Conservation (phyloP, 208 protist species). For the Trichomonas tenax region DNA sequence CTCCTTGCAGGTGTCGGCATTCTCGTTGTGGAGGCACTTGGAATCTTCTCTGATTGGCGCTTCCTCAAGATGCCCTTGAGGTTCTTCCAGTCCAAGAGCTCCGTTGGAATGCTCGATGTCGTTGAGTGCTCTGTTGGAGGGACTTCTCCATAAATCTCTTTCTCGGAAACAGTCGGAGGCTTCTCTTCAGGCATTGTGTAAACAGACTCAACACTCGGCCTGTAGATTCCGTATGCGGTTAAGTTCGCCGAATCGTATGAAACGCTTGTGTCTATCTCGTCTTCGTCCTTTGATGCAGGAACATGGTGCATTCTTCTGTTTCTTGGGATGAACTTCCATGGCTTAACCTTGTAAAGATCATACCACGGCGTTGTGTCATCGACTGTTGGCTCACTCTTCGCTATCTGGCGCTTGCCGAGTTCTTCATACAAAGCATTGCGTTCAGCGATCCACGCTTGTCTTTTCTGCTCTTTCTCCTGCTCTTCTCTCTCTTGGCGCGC, state of each 20-base stretch:
- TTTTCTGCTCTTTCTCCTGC: not conserved
- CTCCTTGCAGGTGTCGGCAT: no score
- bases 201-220: not conserved
- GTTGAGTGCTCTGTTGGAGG: not conserved
- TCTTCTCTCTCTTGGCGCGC: not conserved
- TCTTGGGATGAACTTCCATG: not conserved
- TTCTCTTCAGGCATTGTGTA: not conserved
- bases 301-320: not conserved
- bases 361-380: not conserved
- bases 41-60: not conserved
- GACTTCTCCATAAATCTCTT: not conserved
- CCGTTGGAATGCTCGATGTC: not conserved
- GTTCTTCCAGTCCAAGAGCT: not conserved
- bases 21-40: no score
- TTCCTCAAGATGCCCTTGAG: not conserved
- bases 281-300: not conserved
- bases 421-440: not conserved
- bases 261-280: not conserved
- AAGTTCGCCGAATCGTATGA: not conserved
- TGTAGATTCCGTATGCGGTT: not conserved
- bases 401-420: not conserved
- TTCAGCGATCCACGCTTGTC: not conserved
- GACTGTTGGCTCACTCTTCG: not conserved
- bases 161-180: not conserved
- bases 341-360: not conserved